Evolutionary conservation across 441 rosid genomes (phyloP), one percentile per base, ranked within the genome.

Genomic region (Codiaeum variegatum): DNA sequence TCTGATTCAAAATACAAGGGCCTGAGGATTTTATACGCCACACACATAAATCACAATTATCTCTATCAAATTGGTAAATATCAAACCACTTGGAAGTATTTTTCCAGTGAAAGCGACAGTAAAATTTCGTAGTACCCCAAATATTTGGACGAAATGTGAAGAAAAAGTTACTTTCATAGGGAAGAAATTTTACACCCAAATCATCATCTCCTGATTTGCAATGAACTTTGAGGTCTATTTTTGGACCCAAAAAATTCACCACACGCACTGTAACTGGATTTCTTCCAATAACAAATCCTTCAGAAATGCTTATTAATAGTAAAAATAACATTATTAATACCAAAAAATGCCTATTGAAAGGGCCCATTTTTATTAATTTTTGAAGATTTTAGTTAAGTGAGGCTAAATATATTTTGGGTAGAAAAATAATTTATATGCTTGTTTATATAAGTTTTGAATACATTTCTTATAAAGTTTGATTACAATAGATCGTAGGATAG

Each of bases 201-300:
- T 67, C 59, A 12, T 66, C 58, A 1, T 66, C 24, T 10, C 29
- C 16, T 19, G 58, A 66, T 12, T 59, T 59, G 58, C 73, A 70
- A 6, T 70, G 73, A 59, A 59, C 21, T 9, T 2, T 59, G 0
- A 70, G 31, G 12, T 59, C 44, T 46, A 6, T 15, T 0, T 46
- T 46, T 15, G 0, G 5, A 12, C n/a, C 19, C 51, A 46, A 0
- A 46, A 12, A 12, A 6, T 46, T 46, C 16, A 5, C 16, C 0
- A 46, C 1, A 16, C 3, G 13, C 19, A 46, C 51, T 46, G 1
- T 46, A 0, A 0, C 3, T 16, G n/a, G n/a, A n/a, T 46, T 46
- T 1, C 0, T 3, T 16, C 16, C 16, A 46, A 1, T 0, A 44
- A 44, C 15, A 16, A 38, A 38, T 2, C 42, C 51, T 15, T 15